A percentile compares a stretch with the other conserved stretches of the same genome.
Conservation (phyloP, 2,329 filamentous ascomycete species). For the Colletotrichum horii region DNA sequence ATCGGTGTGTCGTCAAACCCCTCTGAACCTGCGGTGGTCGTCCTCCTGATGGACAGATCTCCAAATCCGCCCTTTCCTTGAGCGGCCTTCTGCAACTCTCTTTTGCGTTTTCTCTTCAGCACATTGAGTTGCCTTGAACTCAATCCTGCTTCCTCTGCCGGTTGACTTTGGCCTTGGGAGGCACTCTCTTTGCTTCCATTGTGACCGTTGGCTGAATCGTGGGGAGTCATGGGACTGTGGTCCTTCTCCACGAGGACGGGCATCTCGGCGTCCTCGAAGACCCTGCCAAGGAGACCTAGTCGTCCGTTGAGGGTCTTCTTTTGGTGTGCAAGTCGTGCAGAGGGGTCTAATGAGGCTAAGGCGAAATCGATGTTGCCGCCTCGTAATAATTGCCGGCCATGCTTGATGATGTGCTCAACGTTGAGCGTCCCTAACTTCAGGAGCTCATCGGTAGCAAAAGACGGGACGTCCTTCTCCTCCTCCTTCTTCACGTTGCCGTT, state of each 20-base stretch:
- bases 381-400: conserved; percentile 83
- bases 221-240: conserved; percentile 49
- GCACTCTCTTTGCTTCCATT: conserved; percentile 40
- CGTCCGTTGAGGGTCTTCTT: conserved; percentile 87
- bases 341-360: conserved; percentile 80
- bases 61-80: conserved; percentile 89
- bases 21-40: conserved; percentile 65
- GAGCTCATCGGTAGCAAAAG: conserved; percentile 60
- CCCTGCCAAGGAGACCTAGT: conserved; percentile 83
- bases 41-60: conserved; percentile 76
- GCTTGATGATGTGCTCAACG: conserved; percentile 78
- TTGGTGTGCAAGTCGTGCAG: conserved; percentile 80
- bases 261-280: conserved; percentile 83
- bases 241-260: conserved; percentile 55
- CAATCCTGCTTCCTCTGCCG: conserved; percentile 71
- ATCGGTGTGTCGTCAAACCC: conserved; percentile 65
- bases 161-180: conserved; percentile 39
- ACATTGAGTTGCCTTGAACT: conserved; percentile 96
- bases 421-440: conserved; percentile 79
- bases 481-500: conserved; percentile 63
- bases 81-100: conserved; percentile 83
- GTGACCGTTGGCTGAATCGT: conserved; percentile 44
- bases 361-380: conserved; percentile 88
- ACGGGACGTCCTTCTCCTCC: conserved; percentile 54
- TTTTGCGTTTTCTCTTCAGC: conserved; percentile 91